Conservation (phyloP, 768 basidiomycete genomes). For the Clavaria fumosa region DNA sequence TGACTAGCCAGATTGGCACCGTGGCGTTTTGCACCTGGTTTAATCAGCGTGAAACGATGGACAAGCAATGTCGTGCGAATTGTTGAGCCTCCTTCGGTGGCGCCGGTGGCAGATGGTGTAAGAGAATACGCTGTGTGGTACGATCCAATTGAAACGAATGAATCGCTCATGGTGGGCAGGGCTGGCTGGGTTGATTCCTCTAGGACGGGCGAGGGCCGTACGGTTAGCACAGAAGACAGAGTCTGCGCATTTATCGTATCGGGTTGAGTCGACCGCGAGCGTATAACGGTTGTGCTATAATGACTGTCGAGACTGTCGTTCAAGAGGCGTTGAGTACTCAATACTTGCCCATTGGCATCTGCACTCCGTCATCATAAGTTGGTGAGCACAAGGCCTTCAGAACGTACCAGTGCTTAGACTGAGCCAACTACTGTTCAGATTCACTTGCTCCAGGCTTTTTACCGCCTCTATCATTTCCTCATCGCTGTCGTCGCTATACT, state of each 20-base stretch:
- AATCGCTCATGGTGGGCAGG: conserved; percentile 17
- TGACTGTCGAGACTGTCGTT: conserved; percentile 30
- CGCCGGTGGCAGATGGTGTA: conserved; percentile 38
- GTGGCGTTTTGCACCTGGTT: conserved; percentile 42
- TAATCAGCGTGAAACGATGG: conserved; percentile 79
- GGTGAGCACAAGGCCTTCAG: too few relatives aligned
- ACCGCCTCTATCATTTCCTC: conserved; percentile 54
- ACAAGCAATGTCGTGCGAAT: conserved; percentile 41
- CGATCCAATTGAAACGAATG: conserved; percentile 14
- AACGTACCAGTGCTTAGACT: conserved; percentile 30
- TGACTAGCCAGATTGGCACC: conserved; percentile 10
- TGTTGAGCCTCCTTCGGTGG: conserved; percentile 68
- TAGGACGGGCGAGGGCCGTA: conserved; percentile 39
- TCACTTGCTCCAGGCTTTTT: conserved; percentile 33
- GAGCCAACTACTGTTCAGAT: conserved; percentile 18
- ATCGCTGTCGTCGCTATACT: conserved; percentile 43
- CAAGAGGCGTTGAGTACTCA: conserved; percentile 34
- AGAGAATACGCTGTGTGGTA: conserved; percentile 15
- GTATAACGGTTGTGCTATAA: conserved; percentile 60
- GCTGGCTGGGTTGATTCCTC: conserved; percentile 28
- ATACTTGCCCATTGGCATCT: too few relatives aligned
- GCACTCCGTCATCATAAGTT: too few relatives aligned
- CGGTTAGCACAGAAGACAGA: conserved; percentile 60
- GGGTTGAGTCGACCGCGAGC: conserved; percentile 27
- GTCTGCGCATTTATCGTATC: conserved; percentile 31